A percentile compares a stretch with the other conserved stretches of the same genome.
These are phyloP conservation scores for Jamesozyma lodderae DNA, from an alignment of 805 yeast species.

Conservation along the genomic window DNA sequence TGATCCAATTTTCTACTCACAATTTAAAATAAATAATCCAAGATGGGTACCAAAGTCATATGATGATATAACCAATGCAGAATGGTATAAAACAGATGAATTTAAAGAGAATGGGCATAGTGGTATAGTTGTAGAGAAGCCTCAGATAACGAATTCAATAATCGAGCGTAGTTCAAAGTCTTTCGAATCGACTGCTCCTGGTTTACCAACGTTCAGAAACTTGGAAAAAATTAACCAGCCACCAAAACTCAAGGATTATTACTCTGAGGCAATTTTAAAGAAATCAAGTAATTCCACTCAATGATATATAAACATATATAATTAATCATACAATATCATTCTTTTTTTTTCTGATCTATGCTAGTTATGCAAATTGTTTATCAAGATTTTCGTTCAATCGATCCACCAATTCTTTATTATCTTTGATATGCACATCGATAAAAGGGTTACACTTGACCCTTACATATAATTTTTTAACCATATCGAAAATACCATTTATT, in stretches of 20 bases:
- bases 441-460: conserved; percentile 25
- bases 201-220: conserved; percentile 50
- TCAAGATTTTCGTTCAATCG: conserved; percentile 14
- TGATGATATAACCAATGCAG: conserved; percentile 4
- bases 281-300: not conserved
- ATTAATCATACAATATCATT: no score
- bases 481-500: conserved; percentile 15
- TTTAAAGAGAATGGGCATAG: conserved; percentile 32
- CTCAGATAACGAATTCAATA: conserved; percentile 34
- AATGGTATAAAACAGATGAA: conserved; percentile 20
- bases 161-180: conserved; percentile 16
- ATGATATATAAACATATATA: no score
- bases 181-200: conserved; percentile 20
- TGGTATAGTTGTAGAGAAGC: conserved; percentile 34
- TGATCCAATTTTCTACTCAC: conserved; percentile 24
- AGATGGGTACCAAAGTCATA: conserved; percentile 12
- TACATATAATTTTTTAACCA: conserved; percentile 19
- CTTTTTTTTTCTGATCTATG: not conserved
- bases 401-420: conserved; percentile 9
- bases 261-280: conserved; percentile 8
- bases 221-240: conserved; percentile 53
- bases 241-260: conserved; percentile 23
- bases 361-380: conserved; percentile 2
- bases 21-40: conserved; percentile 27
- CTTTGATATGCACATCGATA: conserved; percentile 4